Evolutionary conservation across 23 red algal genomes (phyloP).

Genomic region (Pyropia yezoensis): DNA sequence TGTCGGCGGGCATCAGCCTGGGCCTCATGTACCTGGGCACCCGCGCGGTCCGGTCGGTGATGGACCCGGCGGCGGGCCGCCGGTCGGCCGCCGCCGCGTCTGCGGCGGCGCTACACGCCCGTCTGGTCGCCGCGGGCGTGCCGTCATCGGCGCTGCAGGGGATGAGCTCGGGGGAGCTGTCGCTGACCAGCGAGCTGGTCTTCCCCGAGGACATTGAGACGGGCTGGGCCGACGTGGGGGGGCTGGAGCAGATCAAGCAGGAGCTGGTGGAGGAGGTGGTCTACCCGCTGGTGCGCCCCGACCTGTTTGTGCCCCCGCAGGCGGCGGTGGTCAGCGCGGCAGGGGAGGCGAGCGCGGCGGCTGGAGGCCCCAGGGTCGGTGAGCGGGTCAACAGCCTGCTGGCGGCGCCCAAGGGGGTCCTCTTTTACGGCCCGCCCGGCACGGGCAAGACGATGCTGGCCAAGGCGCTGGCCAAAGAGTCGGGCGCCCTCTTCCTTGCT

Average conservation of each 20-base stretch:
- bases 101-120: conserved; percentile 17
- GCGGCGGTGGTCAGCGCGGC: neutral
- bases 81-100: conserved; percentile 21
- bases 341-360: neutral
- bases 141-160: conserved; percentile 20
- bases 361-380: too few relatives aligned
- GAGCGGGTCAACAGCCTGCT: conserved; percentile 3
- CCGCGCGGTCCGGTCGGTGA: conserved; percentile 34
- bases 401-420: conserved; percentile 57
- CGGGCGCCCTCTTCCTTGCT: conserved; percentile 65
- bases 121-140: conserved; percentile 42
- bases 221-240: conserved; percentile 70
- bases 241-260: conserved; percentile 74
- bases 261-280: conserved; percentile 79
- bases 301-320: conserved; percentile 22
- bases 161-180: conserved; percentile 54
- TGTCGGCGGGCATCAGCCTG: conserved; percentile 46
- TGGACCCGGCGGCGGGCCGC: conserved; percentile 45
- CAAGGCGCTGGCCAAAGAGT: conserved; percentile 84
- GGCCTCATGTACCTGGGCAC: conserved; percentile 41
- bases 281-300: conserved; percentile 70
- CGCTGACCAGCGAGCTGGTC: conserved; percentile 78
- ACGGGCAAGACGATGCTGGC: conserved; percentile 98
- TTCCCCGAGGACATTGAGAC: conserved; percentile 78
- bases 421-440: conserved; percentile 93